Evolutionary conservation across 225 moss, liverwort and hornwort genomes (phyloP).

Genomic region (Takakia lepidozioides): DNA sequence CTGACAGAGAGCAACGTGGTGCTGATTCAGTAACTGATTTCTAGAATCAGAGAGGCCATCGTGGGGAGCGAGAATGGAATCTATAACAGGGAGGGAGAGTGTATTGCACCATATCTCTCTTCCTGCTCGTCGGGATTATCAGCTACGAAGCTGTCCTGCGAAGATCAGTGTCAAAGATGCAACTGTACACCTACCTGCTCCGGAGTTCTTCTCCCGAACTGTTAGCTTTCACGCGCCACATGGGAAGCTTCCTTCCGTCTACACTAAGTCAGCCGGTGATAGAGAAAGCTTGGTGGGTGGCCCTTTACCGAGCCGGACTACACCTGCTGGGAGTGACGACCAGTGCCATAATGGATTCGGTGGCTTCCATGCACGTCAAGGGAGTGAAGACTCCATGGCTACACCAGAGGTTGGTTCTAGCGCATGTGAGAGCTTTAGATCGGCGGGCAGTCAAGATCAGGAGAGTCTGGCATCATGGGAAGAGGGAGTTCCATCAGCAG

Average conservation of each 20-base stretch:
- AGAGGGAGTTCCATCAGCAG: not conserved
- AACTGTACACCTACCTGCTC: constrained; percentile 19
- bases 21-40: too few relatives aligned
- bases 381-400: constrained; percentile 23
- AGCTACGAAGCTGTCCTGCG: constrained; percentile 38
- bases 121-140: constrained; percentile 41
- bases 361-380: constrained; percentile 14
- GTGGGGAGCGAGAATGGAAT: constrained; percentile 20
- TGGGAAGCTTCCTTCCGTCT: constrained; percentile 13
- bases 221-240: constrained; percentile 44
- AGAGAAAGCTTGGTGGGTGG: too few relatives aligned
- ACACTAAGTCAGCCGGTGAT: too few relatives aligned
- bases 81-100: constrained; percentile 24
- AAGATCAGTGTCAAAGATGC: constrained; percentile 10
- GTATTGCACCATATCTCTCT: constrained; percentile 40
- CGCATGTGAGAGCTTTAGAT: constrained; percentile 9
- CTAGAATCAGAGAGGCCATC: too few relatives aligned
- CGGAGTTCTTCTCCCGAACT: constrained; percentile 40
- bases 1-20: too few relatives aligned
- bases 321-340: too few relatives aligned
- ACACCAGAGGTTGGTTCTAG: constrained; percentile 12
- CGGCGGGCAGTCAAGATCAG: constrained; percentile 13
- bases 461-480: constrained; percentile 5
- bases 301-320: too few relatives aligned
- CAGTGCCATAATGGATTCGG: too few relatives aligned